A percentile compares a stretch with the other conserved stretches of the same genome.
Evolutionary conservation across 202 grass and related monocot species (phyloP).

Genomic region (Zoysia matrella): DNA sequence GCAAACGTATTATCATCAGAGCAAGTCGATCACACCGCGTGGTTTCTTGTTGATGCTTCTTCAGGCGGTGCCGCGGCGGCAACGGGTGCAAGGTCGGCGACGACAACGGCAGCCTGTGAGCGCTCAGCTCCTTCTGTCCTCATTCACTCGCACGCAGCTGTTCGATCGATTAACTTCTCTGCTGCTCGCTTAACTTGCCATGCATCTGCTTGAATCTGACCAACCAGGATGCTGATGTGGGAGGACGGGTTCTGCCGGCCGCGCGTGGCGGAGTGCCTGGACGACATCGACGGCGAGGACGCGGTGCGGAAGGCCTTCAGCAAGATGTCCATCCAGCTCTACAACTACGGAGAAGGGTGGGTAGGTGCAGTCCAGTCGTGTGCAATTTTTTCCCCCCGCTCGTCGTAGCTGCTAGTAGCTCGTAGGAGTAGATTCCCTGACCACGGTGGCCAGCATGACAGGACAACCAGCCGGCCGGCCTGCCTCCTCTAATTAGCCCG

Average conservation of each 20-base stretch:
- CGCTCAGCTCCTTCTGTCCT: background rate
- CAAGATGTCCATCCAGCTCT: conserved; percentile 99
- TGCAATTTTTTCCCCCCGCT: background rate
- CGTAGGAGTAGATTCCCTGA: background rate
- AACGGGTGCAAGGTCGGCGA: conserved; percentile 98
- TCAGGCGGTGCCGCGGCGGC: conserved; percentile 82
- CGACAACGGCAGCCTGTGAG: conserved; percentile 98
- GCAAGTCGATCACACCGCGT: background rate
- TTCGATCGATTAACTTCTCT: background rate
- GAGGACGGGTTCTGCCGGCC: no score
- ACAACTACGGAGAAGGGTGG: conserved; percentile 99
- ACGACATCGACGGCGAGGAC: no score
- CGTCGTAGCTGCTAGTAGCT: background rate
- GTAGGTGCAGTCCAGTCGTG: conserved; percentile 63
- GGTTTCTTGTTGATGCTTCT: background rate
- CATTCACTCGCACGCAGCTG: no score
- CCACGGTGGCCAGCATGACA: background rate
- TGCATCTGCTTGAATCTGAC: no score
- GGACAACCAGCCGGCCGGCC: background rate
- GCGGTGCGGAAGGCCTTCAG: conserved; percentile 88
- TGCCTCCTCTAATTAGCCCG: conserved; percentile 29
- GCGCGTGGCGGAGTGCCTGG: no score
- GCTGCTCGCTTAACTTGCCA: no score
- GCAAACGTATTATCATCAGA: background rate
- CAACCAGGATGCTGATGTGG: no score